Evolutionary conservation across 805 yeast genomes (phyloP), one percentile per base, ranked within the genome.

Genomic region (Phaffomyces opuntiae): DNA sequence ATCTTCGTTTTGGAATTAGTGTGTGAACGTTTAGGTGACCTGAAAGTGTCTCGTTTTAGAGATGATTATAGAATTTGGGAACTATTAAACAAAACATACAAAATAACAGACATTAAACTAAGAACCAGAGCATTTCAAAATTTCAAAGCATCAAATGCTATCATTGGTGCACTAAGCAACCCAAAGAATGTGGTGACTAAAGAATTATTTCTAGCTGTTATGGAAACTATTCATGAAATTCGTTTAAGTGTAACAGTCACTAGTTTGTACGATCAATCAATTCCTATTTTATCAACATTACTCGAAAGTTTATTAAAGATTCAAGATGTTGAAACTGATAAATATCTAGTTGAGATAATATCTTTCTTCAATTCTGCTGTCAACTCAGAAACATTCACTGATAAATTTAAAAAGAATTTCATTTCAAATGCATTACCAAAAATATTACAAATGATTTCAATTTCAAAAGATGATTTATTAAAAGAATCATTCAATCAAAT

Each of bases 21-120:
- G 1, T 69, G 77, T 43, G 87, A 82, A 55, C 67, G 89, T 45
- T 60, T 83, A 55, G 73, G 74, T 46, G 86, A 80, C 46, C 49
- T 51, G 9, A 70, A 69, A 39, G 59, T 62, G n/a, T 49, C 60
- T 3, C 49, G 56, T 7, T 80, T 79, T 67, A 78, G 72, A 53
- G 57, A 46, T n/a, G 62, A 65, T 44, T 45, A 56, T 1, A 54
- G 59, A 2, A 62, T 75, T 2, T 84, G 91, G 91, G 46, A 49
- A 12, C 60, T 81, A 9, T 72, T 79, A 52, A 56, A 59, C 42
- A 55, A 55, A 16, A 59, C 67, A 44, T 77, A 79, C 78, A 25
- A 36, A 0, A 29, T 45, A 0, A 52, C 56, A 3, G 62, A 64
- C n/a, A 53, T 56, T 14, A 50, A 57, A 40, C 44, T 62, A 38